Evolutionary conservation across 1,139 yeast genomes (phyloP).

Genomic region (Hyphopichia wangnamkhiaoensis): DNA sequence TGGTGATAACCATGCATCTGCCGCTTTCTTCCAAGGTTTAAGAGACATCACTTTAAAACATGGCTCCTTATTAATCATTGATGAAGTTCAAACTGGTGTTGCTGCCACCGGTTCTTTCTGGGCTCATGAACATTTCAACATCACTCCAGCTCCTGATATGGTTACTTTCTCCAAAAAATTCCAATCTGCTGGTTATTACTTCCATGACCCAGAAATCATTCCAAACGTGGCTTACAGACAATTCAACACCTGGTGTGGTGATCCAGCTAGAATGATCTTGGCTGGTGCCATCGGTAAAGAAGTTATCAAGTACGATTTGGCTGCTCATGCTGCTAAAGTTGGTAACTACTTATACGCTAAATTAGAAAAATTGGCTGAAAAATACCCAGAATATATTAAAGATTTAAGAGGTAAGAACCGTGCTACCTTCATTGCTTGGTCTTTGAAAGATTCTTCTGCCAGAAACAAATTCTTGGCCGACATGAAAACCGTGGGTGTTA

Average conservation of each 20-base stretch:
- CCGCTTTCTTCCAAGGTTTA: slow-evolving; percentile 73
- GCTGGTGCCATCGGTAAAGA: slow-evolving; percentile 71
- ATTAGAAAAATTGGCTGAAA: slow-evolving; percentile 50
- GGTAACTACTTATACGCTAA: slow-evolving; percentile 63
- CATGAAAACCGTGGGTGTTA: slow-evolving; percentile 64
- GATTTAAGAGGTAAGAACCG: slow-evolving; percentile 73
- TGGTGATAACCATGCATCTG: slow-evolving; percentile 83
- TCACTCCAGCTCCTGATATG: slow-evolving; percentile 73
- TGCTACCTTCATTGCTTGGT: slow-evolving; percentile 83
- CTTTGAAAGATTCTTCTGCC: slow-evolving; percentile 50
- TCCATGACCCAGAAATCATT: slow-evolving; percentile 65
- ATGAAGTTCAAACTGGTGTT: slow-evolving; percentile 87
- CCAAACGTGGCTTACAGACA: slow-evolving; percentile 79
- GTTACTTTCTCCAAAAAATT: slow-evolving; percentile 84
- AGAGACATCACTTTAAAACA: slow-evolving; percentile 69
- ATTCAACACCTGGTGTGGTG: slow-evolving; percentile 92
- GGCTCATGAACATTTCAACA: slow-evolving; percentile 84
- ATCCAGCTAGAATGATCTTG: slow-evolving; percentile 74
- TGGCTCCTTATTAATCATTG: slow-evolving; percentile 70
- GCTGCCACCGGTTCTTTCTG: slow-evolving; percentile 84
- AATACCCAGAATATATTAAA: slow-evolving; percentile 51
- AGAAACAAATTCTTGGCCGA: slow-evolving; percentile 61
- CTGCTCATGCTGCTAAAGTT: slow-evolving; percentile 53
- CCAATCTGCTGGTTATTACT: slow-evolving; percentile 85
- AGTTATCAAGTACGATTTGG: slow-evolving; percentile 59